Percentiles rank a stretch among this genome's conserved stretches.
Evolutionary conservation across 2,329 filamentous ascomycete genomes (phyloP).

Genomic region (Nectriaceae sp.): DNA sequence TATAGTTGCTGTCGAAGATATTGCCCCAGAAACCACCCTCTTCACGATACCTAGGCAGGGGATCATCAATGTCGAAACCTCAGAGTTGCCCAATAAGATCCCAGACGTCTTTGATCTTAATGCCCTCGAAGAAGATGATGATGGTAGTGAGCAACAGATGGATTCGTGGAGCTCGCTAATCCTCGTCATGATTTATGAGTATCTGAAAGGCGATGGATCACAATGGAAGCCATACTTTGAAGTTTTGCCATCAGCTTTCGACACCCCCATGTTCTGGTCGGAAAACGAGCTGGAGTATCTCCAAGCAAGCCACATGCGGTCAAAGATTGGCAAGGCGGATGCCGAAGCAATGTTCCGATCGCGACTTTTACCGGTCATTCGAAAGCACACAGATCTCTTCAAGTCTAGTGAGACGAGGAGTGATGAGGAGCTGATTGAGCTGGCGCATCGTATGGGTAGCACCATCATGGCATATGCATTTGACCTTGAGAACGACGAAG

Average conservation of each 20-base stretch:
- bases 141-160: conserved; percentile 39
- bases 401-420: conserved; percentile 32
- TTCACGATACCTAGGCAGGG: conserved; percentile 75
- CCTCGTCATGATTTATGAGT: conserved; percentile 79
- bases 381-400: conserved; percentile 48
- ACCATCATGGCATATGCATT: conserved; percentile 94
- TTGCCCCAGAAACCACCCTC: conserved; percentile 72
- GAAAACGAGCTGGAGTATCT: conserved; percentile 69
- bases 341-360: conserved; percentile 70
- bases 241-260: conserved; percentile 70
- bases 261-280: conserved; percentile 91
- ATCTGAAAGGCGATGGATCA: conserved; percentile 58
- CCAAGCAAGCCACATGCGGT: conserved; percentile 73
- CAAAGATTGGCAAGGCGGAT: conserved; percentile 73
- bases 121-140: conserved; percentile 38
- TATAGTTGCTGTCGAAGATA: conserved; percentile 74
- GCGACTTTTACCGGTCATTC: conserved; percentile 53
- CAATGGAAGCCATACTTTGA: conserved; percentile 78
- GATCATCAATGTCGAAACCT: conserved; percentile 75
- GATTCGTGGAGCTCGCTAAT: conserved; percentile 65
- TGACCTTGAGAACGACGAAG: conserved; percentile 66
- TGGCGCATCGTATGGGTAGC: conserved; percentile 81
- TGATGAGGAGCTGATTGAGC: conserved; percentile 47
- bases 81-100: conserved; percentile 61
- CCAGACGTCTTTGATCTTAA: conserved; percentile 52